phyloP scores from a whole-genome alignment of 352 stramenopile species.

The Phytophthora cajani region DNA sequence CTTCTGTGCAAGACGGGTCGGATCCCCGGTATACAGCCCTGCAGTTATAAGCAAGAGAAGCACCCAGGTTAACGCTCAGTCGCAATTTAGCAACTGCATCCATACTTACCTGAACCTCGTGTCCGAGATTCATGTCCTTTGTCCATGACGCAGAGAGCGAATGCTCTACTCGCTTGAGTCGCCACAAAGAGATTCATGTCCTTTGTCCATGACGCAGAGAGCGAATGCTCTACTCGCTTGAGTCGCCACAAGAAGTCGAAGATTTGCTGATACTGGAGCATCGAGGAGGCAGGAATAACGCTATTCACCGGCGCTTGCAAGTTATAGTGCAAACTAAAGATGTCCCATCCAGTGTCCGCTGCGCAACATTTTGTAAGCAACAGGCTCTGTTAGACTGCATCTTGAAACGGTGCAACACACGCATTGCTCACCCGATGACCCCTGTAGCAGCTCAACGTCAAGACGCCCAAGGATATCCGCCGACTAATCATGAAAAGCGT shows the following conservation, averaged over 20 bases:
- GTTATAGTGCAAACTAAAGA: conserved; percentile 93
- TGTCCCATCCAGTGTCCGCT: conserved; percentile 95
- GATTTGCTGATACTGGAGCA: conserved; percentile 90
- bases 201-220: conserved; percentile 97
- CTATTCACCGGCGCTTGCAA: conserved; percentile 87
- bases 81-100: neutral
- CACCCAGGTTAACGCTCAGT: conserved; percentile 9
- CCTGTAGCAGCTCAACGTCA: conserved; percentile 91
- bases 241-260: conserved; percentile 92
- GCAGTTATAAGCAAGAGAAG: conserved; percentile 20
- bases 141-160: conserved; percentile 97
- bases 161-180: conserved; percentile 90
- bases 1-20: conserved; percentile 90
- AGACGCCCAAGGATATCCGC: conserved; percentile 93
- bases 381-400: neutral
- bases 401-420: neutral
- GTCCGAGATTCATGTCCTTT: conserved; percentile 95
- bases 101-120: conserved; percentile 86
- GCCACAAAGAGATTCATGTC: conserved; percentile 95
- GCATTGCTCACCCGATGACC: conserved; percentile 57
- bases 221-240: conserved; percentile 91
- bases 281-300: conserved; percentile 86
- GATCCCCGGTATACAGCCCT: conserved; percentile 70
- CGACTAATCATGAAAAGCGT: conserved; percentile 43
- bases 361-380: conserved; percentile 1